Percentiles rank a stretch among this genome's conserved stretches.
Evolutionary conservation across 257 asterid species (phyloP).

Genomic region (Nicotiana obtusifolia): DNA sequence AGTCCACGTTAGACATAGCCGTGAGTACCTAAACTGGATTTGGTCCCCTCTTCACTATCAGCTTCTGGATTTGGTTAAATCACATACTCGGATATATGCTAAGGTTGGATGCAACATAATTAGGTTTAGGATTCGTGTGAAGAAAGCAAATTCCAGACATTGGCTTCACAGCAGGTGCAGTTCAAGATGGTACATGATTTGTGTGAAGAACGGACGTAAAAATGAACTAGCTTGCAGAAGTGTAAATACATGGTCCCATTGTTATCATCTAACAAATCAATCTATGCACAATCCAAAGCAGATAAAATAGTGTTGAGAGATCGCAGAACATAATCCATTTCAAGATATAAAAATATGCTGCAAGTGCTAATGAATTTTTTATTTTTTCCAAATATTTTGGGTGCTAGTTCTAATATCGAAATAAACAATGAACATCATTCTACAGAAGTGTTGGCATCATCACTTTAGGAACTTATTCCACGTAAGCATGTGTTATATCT

Average conservation of each 20-base stretch:
- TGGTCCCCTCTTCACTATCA: no score
- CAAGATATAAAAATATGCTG: background rate
- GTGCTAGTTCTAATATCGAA: background rate
- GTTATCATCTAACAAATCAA: background rate
- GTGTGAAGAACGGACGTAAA: background rate
- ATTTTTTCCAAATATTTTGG: background rate
- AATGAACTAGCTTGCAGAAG: background rate
- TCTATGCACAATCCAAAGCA: background rate
- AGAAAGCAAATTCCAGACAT: no score
- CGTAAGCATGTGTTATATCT: background rate
- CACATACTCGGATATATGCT: no score
- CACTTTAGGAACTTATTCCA: background rate
- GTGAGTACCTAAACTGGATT: no score
- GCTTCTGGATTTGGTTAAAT: no score
- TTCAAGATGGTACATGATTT: background rate
- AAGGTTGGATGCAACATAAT: no score
- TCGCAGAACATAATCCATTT: background rate
- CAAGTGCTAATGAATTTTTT: background rate
- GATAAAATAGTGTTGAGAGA: background rate
- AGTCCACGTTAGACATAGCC: no score
- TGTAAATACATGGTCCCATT: background rate
- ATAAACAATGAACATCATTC: background rate
- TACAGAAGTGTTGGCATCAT: background rate
- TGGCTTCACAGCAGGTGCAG: background rate
- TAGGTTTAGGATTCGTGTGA: no score